Base-by-base conservation (phyloP, 495 filamentous ascomycete genomes). In the Hyaloscypha finlandica region DNA sequence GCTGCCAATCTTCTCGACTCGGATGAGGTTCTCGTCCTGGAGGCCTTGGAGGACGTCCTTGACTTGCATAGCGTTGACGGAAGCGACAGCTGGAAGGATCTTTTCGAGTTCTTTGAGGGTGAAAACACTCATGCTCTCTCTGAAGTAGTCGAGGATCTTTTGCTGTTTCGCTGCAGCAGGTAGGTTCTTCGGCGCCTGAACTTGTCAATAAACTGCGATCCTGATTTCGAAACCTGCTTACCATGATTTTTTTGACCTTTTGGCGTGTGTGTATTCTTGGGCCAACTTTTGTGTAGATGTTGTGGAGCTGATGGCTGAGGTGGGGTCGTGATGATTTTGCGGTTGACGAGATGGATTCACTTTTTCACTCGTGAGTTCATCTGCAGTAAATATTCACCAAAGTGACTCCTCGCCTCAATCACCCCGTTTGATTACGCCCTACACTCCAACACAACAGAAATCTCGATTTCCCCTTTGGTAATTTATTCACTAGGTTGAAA, bases 101-200 rank as follows among this genome's bases (percentile, higher is more conserved):
- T 92, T 92, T 71, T 92, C 90, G 5, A 93, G 83, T 64, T 93
- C 90, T 74, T 90, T 92, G 76, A 93, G 79, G 56, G 84, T 87
- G 79, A 92, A 88, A 19, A 88, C 89, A 37, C 85, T 85, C 57
- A 83, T 79, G 6, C 86, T 86, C 52, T 81, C 78, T 63, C 85
- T 88, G 70, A 93, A 82, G 78, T 89, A 88, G 22, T 80, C 72
- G 65, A 91, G 78, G 69, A 92, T 89, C 31, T 84, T 78, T 19
- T 81, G 77, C 66, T 85, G 84, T 76, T 92, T 93, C 16, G 83
- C 83, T 20, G 79, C 77, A 67, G 84, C 83, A 42, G 87, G 81
- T 42, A 83, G 77, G 48, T 79, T 72, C 76, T 90, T 92, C 35
- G 89, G 87, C 22, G 88, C 82, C 87, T 89, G 68, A 60, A 59